Evolutionary conservation across 768 basidiomycete species (phyloP), one percentile per base, ranked within the genome.

Genomic region (Suillus americanus): DNA sequence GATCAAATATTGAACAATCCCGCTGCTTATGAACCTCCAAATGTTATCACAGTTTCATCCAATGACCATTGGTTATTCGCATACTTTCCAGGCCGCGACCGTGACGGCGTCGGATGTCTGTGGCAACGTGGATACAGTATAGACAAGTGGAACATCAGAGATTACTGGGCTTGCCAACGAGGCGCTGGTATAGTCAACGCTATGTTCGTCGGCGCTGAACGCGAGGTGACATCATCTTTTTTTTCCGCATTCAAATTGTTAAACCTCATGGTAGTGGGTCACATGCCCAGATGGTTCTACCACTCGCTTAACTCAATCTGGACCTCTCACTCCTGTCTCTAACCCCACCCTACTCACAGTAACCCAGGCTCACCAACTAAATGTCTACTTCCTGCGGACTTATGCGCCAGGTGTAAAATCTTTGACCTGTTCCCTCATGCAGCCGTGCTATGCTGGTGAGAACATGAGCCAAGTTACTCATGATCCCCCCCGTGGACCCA

Each of bases 51-150:
- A 8, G 81, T 86, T 23, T 83, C 86, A 6, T 81, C 88, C 3
- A 77, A 78, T 35, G 86, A 88, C 65, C 79, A 82, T 56, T 89
- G 84, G 86, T 71, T 93, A 5, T 92, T 91, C 69, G 90, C 90
- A 1, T 93, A 87, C 71, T 92, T 89, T 71, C 89, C 90, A 13
- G 80, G 87, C 46, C 77, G 78, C 37, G 82, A 81, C 30, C 73
- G 76, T 1, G 86, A 87, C 64, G 89, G 90, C 13, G 74, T 84
- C 50, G 86, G 82, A 14, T 90, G 90, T 70, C 67, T 92, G 18
- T 93, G 91, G 89, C 80, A 79, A 56, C 82, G 84, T 38, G 87
- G 82, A 3, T 64, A 77, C 13, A 85, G 86, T 65, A 75, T 89
- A 37, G 89, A 93, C 67, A 79, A 70, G 35, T 93, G 92, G 89